Conservation (phyloP, 2,329 filamentous ascomycete genomes). For the Pseudovirgaria hyperparasitica region DNA sequence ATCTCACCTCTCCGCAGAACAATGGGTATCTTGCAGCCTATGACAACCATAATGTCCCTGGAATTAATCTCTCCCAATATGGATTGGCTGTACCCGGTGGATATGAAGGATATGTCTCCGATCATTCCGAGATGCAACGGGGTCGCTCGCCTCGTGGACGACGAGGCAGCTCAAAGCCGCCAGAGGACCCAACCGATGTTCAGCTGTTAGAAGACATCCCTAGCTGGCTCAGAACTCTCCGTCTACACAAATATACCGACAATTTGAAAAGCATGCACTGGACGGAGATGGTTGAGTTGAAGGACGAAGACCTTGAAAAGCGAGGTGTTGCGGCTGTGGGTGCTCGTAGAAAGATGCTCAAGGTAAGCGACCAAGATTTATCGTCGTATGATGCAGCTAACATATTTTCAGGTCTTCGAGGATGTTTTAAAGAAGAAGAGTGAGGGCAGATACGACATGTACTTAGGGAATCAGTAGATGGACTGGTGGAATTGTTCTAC, state of each 20-base stretch:
- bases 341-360: constrained; percentile 93
- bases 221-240: constrained; percentile 84
- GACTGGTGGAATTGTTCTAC: no score
- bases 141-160: constrained; percentile 87
- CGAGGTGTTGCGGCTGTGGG: constrained; percentile 91
- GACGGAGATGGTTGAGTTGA: constrained; percentile 82
- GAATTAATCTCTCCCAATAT: constrained; percentile 60
- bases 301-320: constrained; percentile 85
- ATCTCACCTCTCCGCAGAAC: constrained; percentile 79
- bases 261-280: constrained; percentile 96
- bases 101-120: constrained; percentile 80
- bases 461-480: no score
- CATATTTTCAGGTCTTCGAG: constrained; percentile 59
- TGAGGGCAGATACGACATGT: constrained; percentile 28
- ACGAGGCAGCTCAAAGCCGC: constrained; percentile 89
- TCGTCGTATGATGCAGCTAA: constrained; percentile 14
- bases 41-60: constrained; percentile 61
- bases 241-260: constrained; percentile 97
- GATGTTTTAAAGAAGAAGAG: constrained; percentile 61
- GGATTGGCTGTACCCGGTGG: constrained; percentile 38
- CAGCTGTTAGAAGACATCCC: constrained; percentile 87
- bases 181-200: constrained; percentile 91
- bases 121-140: constrained; percentile 82
- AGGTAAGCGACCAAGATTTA: constrained; percentile 41
- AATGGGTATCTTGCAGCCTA: constrained; percentile 91